Conservation (phyloP, 2,329 filamentous ascomycete genomes). For the Aspergillus sp. region DNA sequence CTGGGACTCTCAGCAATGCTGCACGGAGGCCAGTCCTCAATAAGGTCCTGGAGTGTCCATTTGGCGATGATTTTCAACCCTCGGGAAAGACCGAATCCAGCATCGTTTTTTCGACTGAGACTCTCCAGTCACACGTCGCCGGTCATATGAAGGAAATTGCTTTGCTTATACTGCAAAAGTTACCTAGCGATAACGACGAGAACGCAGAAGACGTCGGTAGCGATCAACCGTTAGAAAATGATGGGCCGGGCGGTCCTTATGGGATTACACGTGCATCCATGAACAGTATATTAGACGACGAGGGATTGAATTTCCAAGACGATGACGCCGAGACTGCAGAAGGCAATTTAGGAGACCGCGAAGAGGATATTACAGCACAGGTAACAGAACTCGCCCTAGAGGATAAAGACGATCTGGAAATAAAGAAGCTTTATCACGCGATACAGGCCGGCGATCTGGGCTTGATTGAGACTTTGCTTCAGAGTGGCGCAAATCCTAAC, state of each 20-base stretch:
- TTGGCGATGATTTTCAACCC: constrained; percentile 27
- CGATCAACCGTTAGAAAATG: constrained; percentile 25
- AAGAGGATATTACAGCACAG: not conserved
- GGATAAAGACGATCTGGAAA: not conserved
- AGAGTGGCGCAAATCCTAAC: constrained; percentile 1
- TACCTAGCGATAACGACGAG: constrained; percentile 24
- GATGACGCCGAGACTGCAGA: not conserved
- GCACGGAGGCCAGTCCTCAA: constrained; percentile 24
- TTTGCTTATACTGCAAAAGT: constrained; percentile 31
- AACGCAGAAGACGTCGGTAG: constrained; percentile 21
- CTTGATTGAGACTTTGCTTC: not conserved
- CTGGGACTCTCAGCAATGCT: constrained; percentile 22
- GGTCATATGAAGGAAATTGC: constrained; percentile 33
- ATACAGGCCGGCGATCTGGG: not conserved
- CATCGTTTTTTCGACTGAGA: constrained; percentile 21
- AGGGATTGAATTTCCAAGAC: not conserved
- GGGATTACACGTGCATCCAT: constrained; percentile 26
- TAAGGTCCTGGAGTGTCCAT: constrained; percentile 26
- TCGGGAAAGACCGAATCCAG: constrained; percentile 21
- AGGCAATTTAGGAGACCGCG: not conserved
- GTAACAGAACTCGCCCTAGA: not conserved
- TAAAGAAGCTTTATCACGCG: not conserved
- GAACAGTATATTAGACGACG: constrained; percentile 22
- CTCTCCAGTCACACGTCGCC: constrained; percentile 30
- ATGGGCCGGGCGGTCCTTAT: constrained; percentile 11